Evolutionary conservation across 305 asterid species (phyloP).

Genomic region (Fraxinus xanthoxyloides): DNA sequence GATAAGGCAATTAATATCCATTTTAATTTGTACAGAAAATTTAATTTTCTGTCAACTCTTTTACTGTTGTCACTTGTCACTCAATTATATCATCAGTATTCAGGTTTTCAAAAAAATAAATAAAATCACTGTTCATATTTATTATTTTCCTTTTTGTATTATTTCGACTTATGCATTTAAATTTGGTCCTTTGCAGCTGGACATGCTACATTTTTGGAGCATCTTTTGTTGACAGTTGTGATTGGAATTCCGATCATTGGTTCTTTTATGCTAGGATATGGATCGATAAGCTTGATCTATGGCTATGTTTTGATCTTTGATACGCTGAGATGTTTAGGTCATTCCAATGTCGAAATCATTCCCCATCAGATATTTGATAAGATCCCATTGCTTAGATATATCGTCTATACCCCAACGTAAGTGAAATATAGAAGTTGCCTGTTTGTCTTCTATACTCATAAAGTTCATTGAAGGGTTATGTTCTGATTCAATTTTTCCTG

Average conservation of each 20-base stretch:
- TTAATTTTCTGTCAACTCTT: background rate
- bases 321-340: constrained; percentile 72
- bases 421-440: constrained; percentile 22
- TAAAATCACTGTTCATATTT: background rate
- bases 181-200: constrained; percentile 54
- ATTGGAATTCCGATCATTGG: constrained; percentile 70
- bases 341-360: constrained; percentile 75
- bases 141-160: background rate
- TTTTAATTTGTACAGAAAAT: background rate
- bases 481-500: background rate
- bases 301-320: constrained; percentile 64
- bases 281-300: constrained; percentile 66
- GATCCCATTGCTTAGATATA: constrained; percentile 57
- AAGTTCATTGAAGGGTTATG: background rate
- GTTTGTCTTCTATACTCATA: background rate
- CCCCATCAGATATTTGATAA: constrained; percentile 69
- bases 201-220: constrained; percentile 68
- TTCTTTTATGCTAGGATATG: constrained; percentile 52
- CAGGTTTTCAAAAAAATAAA: background rate
- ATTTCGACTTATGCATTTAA: background rate
- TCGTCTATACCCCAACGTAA: constrained; percentile 85
- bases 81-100: background rate
- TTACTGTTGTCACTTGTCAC: background rate
- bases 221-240: constrained; percentile 50
- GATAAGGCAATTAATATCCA: background rate